Base-by-base conservation (phyloP, 2,329 filamentous ascomycete species). In the Orbilia quercus region DNA sequence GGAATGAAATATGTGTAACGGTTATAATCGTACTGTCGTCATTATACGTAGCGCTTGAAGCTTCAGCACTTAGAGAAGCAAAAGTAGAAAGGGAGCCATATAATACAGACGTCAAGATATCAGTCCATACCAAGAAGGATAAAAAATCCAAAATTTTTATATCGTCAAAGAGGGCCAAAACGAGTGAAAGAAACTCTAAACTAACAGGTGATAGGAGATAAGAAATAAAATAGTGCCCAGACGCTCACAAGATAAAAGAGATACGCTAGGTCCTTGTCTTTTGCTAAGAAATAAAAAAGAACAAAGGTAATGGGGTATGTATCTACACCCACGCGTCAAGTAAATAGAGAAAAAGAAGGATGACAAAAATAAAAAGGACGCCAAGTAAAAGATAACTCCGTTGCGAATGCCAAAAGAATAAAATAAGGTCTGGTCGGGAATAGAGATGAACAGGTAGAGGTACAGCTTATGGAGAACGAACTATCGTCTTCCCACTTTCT, bases 401-500 rank as follows among this genome's bases (percentile, higher is more conserved):
- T 14, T 38, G 18, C n/a, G 42, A 45, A 69, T 67, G 62, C 50
- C 38, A 25, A 23, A 40, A 42, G 57, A 44, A 1, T 16, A 51
- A 57, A 48, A 12, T 22, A 44, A 42, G 53, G 34, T 18, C 9
- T 23, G 14, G 36, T 45, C 18, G 31, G 31, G 20, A 2, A 6
- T 38, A 44, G 31, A 20, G 44, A 25, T 48, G 50, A 40, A 48
- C n/a, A 70, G 38, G 48, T 47, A 1, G 51, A 44, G 42, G 28
- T 3, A 40, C 14, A 51, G 14, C 25, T 4, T 3, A 18, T 34
- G 16, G 25, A 12, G 34, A 25, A 34, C 28, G 36, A 54, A 59
- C 74, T 57, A 75, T 73, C 58, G 72, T 64, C 67, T 50, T 4
- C 34, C 42, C 25, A 60, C n/a, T 38, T 75, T 77, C 36, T 67